Conservation (phyloP, 1,284 basidiomycete species). For the Xerocomus amazonicus region DNA sequence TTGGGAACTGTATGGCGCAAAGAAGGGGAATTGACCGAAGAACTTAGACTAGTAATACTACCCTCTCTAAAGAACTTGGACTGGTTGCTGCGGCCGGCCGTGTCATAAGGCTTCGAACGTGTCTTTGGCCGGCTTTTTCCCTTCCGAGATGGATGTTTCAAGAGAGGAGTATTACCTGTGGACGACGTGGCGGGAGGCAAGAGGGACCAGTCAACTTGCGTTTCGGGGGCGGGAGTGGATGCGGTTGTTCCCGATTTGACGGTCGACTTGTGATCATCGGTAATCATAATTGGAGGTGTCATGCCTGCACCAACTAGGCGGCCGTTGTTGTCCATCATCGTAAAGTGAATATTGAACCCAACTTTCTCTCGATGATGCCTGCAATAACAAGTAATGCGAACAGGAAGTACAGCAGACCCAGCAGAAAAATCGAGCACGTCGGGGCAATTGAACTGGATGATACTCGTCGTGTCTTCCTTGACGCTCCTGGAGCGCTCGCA, state of each 20-base stretch:
- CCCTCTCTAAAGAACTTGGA: conserved; percentile 43
- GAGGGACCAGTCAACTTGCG: conserved; percentile 48
- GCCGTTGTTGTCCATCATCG: conserved; percentile 79
- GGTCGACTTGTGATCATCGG: conserved; percentile 95
- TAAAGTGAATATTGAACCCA: conserved; percentile 92
- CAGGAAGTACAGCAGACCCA: conserved; percentile 86
- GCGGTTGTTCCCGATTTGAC: conserved; percentile 31
- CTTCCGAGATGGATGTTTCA: conserved; percentile 43
- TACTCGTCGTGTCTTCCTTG: conserved; percentile 75
- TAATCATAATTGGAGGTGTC: conserved; percentile 96
- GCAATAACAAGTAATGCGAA: conserved; percentile 98
- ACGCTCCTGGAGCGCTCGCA: conserved; percentile 41
- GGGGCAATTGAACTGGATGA: conserved; percentile 95
- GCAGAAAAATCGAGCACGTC: conserved; percentile 88
- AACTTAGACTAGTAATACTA: conserved; percentile 50
- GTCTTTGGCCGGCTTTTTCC: conserved; percentile 35
- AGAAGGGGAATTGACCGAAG: conserved; percentile 44
- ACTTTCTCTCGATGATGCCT: conserved; percentile 97
- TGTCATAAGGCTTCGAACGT: conserved; percentile 61
- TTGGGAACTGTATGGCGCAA: conserved; percentile 35
- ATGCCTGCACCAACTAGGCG: conserved; percentile 80
- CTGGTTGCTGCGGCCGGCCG: conserved; percentile 41
- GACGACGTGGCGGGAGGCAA: conserved; percentile 23
- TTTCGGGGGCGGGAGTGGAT: conserved; percentile 21
- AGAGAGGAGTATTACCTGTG: conserved; percentile 35